Percentiles rank a stretch among this genome's conserved stretches.
These are phyloP conservation scores for Megacollybia marginata DNA, from an alignment of 768 basidiomycete species.

Conservation along the genomic window DNA sequence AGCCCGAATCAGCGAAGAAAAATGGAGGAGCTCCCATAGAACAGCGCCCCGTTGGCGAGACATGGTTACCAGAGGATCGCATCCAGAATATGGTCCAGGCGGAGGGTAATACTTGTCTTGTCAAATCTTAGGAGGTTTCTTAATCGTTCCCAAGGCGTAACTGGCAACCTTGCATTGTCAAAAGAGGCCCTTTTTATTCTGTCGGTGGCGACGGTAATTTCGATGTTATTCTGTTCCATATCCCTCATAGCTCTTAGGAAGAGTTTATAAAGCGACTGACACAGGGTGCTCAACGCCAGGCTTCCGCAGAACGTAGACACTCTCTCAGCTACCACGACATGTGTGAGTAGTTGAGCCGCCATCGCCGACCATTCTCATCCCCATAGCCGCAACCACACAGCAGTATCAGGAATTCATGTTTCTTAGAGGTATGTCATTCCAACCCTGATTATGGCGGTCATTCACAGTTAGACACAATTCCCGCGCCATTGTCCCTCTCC, in stretches of 20 bases:
- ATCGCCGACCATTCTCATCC: slow-evolving; percentile 2
- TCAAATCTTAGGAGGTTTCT: neutral
- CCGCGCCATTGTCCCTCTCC: slow-evolving; percentile 47
- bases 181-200: slow-evolving; percentile 71
- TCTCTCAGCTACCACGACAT: slow-evolving; percentile 66
- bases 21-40: slow-evolving; percentile 24
- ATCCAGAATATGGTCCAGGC: slow-evolving; percentile 76
- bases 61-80: slow-evolving; percentile 55
- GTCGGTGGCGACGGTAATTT: slow-evolving; percentile 65
- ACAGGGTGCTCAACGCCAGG: slow-evolving; percentile 61
- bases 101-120: slow-evolving; percentile 44
- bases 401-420: slow-evolving; percentile 68
- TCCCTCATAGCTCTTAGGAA: slow-evolving; percentile 42
- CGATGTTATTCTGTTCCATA: neutral
- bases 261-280: slow-evolving; percentile 77
- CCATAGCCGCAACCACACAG: slow-evolving; percentile 47
- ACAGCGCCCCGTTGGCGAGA: slow-evolving; percentile 52
- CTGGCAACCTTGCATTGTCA: slow-evolving; percentile 58
- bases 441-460: slow-evolving; percentile 2
- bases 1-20: slow-evolving; percentile 22
- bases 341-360: slow-evolving; percentile 39
- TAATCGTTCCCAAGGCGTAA: slow-evolving; percentile 27
- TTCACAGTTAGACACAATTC: slow-evolving; percentile 51
- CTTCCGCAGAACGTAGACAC: slow-evolving; percentile 48
- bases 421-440: slow-evolving; percentile 41